phyloP scores from a whole-genome alignment of 2,329 filamentous ascomycete genomes.

The Fusarium nelsonii region DNA sequence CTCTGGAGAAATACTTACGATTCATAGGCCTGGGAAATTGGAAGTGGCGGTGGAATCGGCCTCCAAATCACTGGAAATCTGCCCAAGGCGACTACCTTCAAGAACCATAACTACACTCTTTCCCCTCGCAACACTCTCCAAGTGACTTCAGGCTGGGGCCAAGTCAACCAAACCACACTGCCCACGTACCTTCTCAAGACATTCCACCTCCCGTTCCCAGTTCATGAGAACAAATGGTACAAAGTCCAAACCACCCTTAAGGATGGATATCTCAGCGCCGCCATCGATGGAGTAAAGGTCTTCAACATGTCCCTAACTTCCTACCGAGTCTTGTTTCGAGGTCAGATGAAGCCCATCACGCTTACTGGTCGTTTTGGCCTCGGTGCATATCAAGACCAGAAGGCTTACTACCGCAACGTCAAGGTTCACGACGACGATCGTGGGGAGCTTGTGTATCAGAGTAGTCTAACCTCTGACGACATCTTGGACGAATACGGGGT shows the following conservation, averaged over 20 bases:
- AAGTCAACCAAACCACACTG: conserved; percentile 16
- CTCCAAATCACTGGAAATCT: conserved; percentile 13
- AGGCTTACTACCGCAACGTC: conserved; percentile 13
- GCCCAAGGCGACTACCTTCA: neutral
- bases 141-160: conserved; percentile 3
- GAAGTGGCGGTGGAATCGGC: neutral
- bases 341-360: conserved; percentile 1
- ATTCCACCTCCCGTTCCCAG: conserved; percentile 1
- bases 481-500: conserved; percentile 7
- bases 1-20: neutral
- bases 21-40: neutral
- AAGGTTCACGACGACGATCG: neutral
- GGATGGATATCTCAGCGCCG: neutral
- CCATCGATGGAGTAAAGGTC: neutral
- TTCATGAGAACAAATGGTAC: conserved; percentile 14
- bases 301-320: conserved; percentile 4
- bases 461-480: neutral
- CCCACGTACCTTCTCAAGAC: conserved; percentile 15
- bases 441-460: conserved; percentile 1
- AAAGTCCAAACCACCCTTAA: neutral
- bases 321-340: conserved; percentile 1
- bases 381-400: conserved; percentile 16
- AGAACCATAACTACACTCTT: conserved; percentile 8
- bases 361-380: conserved; percentile 7
- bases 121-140: conserved; percentile 6